Evolutionary conservation across 108 stramenopile species (phyloP), one percentile per base, ranked within the genome.

Genomic region (Skeletonema menzelii): DNA sequence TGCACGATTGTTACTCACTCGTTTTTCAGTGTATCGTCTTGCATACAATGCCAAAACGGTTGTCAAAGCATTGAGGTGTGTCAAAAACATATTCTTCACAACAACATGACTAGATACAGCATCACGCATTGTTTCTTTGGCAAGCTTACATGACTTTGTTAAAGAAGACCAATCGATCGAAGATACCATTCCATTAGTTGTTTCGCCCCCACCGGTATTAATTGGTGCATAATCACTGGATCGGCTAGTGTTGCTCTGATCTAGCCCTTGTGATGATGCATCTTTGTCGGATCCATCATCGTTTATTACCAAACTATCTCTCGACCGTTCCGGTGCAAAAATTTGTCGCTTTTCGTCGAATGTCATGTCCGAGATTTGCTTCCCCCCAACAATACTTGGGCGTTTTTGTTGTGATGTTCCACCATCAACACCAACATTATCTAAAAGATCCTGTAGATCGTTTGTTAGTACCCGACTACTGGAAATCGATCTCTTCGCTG

Each of bases 131-230:
- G 70, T 47, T 62, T 64, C 67, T 38, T 79, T 79, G 37, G 78
- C 78, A 20, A 59, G 59, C 56, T 68, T 79, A 62, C 78, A 79
- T 22, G 78, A 79, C 56, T 72, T 79, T 8, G 32, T 61, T 2
- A 79, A 56, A 1, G 78, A 79, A 27, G 61, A 66, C 78, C 78
- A 79, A 69, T 79, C 78, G 32, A 79, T 62, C 0, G 78, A 72
- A 1, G 77, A 66, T 4, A 78, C 37, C 11, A 70, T 67, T 2
- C 40, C 26, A 28, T 66, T 28, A 3, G 35, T 31, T 10, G 38
- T 38, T 63, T 38, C 37, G 19, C 22, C 49, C 22, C 22, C 49
- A 20, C 22, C 49, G 0, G 49, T 19, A 10, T 24, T 42, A 13
- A 30, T 60, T 60, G 28, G 44, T 34, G 46, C 42, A 27, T 46